phyloP scores from a whole-genome alignment of 371 early-diverging fungal species.

The Mucor racemosus region DNA sequence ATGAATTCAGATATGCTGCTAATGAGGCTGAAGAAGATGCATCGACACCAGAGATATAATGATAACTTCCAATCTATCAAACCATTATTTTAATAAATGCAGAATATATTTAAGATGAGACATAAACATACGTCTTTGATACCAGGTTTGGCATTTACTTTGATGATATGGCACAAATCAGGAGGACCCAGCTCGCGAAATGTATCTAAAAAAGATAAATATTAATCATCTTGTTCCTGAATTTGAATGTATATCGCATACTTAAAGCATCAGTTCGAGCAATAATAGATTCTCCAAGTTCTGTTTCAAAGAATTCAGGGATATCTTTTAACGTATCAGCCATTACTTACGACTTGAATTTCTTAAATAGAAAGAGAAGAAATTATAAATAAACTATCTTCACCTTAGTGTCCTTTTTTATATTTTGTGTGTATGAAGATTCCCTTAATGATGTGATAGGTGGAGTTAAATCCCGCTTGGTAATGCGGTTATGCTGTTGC shows the following conservation, averaged over 20 bases:
- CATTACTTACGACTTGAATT: constrained; percentile 28
- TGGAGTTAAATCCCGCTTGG: not conserved
- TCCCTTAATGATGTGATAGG: not conserved
- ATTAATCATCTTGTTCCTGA: not conserved
- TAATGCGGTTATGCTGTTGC: not conserved
- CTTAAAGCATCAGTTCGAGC: constrained; percentile 91
- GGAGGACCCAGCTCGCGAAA: constrained; percentile 96
- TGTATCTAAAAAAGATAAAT: constrained; percentile 54
- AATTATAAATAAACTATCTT: not conserved
- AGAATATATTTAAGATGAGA: not conserved
- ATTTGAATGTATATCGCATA: constrained; percentile 33
- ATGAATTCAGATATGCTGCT: constrained; percentile 94
- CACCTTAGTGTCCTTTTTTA: not conserved
- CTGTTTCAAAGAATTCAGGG: constrained; percentile 93
- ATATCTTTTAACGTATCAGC: constrained; percentile 73
- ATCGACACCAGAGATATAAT: constrained; percentile 91
- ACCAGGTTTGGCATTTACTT: constrained; percentile 80
- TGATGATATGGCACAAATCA: constrained; percentile 93
- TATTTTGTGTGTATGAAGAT: not conserved
- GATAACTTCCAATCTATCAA: constrained; percentile 67
- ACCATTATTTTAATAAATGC: not conserved
- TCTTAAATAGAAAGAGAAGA: constrained; percentile 9
- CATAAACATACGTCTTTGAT: constrained; percentile 74
- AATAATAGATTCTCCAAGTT: constrained; percentile 85
- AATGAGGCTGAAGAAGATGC: constrained; percentile 93